Evolutionary conservation across 2,329 filamentous ascomycete species (phyloP), one percentile per base, ranked within the genome.

Genomic region (Chrysosphaeria jannelii): DNA sequence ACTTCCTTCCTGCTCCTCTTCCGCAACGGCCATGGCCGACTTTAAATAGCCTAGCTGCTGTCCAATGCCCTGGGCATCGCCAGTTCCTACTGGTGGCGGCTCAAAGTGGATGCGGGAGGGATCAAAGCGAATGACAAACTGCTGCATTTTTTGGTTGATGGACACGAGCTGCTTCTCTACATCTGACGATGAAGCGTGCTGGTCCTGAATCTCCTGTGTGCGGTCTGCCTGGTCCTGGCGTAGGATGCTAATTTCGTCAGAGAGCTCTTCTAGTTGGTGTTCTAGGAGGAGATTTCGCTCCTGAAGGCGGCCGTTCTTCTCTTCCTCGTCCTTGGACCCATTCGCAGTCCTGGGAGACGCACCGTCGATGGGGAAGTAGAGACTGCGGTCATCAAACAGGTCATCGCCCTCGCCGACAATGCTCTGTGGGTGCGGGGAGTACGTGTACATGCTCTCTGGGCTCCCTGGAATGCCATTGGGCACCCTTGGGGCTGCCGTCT

Each of bases 361-460:
- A 46, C 1, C 56, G 27, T 57, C 53, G n/a, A 61, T 50, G 13
- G 65, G 55, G 24, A 57, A 51, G 37, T 79, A 85, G 6, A 76
- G 47, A 36, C 64, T 72, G 27, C 64, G 54, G 31, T 85, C 72
- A 35, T 88, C 72, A 34, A 89, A 78, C 22, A 67, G 57, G 27
- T 62, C 46, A 5, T 60, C 54, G 10, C 62, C 46, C 5, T 60
- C 54, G 10, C 60, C 57, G 10, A 3, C 4, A 30, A 60, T 37
- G 34, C 60, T 64, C 28, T 58, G 57, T 23, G 57, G 52, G 23
- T 55, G 55, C 34, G 63, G 57, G 8, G 61, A 53, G 33, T 64
- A 69, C 2, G 62, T 65, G 35, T 74, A 68, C 30, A 75, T 58
- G 45, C 68, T 78, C 38, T 75, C 70, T 6, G 70, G 69, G 34